A percentile compares a stretch with the other conserved stretches of the same genome.
phyloP scores from a whole-genome alignment of 768 basidiomycete genomes.

The Phylloporus sp. region DNA sequence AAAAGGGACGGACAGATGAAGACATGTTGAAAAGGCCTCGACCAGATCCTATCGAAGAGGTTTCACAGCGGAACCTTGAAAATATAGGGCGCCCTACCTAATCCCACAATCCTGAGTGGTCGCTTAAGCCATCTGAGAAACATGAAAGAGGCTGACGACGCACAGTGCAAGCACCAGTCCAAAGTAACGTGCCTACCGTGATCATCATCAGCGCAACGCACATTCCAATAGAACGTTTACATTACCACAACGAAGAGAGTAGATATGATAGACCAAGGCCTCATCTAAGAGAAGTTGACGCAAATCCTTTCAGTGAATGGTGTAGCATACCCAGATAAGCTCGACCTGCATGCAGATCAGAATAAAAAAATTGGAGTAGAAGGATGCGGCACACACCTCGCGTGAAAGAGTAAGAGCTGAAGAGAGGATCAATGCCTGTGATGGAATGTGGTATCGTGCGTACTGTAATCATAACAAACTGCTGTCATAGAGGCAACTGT shows the following conservation, averaged over 20 bases:
- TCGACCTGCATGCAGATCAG: not conserved
- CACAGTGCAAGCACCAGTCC: conserved; percentile 8
- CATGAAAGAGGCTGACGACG: not conserved
- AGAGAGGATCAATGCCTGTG: not conserved
- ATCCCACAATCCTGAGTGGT: not conserved
- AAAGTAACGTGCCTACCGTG: conserved; percentile 6
- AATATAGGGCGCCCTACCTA: not conserved
- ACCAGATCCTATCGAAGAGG: not conserved
- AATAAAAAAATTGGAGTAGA: no score
- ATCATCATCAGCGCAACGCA: not conserved
- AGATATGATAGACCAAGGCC: conserved; percentile 8
- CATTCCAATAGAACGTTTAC: not conserved
- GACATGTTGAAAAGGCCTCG: not conserved
- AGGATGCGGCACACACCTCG: conserved; percentile 1
- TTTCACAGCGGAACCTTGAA: not conserved
- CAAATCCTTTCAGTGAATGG: not conserved
- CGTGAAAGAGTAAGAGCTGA: conserved; percentile 7
- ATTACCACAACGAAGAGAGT: conserved; percentile 12
- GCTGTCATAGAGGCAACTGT: not conserved
- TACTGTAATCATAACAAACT: not conserved
- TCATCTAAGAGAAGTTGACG: conserved; percentile 1
- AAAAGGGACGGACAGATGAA: not conserved
- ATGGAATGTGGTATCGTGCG: not conserved
- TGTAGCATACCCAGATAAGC: conserved; percentile 12
- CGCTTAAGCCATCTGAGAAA: not conserved